These are phyloP conservation scores for Datura wrightii DNA, from an alignment of 257 asterid species.

Conservation along the genomic window DNA sequence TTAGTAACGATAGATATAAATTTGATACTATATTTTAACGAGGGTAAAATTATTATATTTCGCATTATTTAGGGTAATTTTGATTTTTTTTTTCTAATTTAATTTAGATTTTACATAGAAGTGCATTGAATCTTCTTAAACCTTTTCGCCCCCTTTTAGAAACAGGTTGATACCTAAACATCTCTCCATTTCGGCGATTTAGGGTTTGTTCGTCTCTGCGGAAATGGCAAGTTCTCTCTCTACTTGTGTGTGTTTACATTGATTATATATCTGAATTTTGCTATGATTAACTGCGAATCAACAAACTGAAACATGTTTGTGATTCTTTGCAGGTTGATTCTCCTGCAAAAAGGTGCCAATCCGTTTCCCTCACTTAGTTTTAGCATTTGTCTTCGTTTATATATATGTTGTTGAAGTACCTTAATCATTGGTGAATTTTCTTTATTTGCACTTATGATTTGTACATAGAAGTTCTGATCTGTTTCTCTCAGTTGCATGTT, in stretches of 20 bases:
- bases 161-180: neutral
- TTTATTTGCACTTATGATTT: neutral
- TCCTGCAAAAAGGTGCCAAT: slow-evolving; percentile 4
- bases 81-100: too few species aligned
- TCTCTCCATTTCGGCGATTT: neutral
- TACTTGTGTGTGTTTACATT: neutral
- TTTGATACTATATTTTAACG: too few species aligned
- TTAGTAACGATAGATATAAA: too few species aligned
- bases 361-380: neutral
- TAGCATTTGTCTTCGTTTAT: neutral
- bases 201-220: slow-evolving; percentile 8
- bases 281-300: too few species aligned
- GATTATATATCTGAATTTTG: neutral
- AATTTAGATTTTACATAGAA: neutral
- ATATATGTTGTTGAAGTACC: neutral
- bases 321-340: slow-evolving; percentile 24
- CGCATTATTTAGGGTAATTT: too few species aligned
- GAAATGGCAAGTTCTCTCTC: slow-evolving; percentile 2
- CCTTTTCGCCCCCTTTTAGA: neutral
- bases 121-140: neutral
- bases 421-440: neutral
- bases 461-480: neutral
- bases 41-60: too few species aligned
- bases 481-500: neutral
- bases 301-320: neutral